Base-by-base conservation (phyloP, 306 rosid genomes). In the Echinosophora koreensis region DNA sequence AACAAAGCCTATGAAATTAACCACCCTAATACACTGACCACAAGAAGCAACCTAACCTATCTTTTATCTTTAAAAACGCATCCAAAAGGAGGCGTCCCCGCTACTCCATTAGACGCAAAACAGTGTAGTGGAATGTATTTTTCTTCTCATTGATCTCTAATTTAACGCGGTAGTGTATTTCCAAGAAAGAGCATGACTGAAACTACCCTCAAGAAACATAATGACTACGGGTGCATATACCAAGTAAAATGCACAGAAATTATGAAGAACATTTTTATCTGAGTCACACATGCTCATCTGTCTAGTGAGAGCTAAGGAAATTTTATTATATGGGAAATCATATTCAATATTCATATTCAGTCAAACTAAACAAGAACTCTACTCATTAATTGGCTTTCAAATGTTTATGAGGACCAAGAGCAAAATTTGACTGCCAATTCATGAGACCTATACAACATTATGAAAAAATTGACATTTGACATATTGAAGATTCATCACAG, bases 311-410 rank as follows among this genome's bases (percentile, higher is more conserved):
- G 38, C 16, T 56, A 47, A 67, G 2, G 39, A 50, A 68, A 60
- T 22, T 14, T 35, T 8, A 44, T 5, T 2, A 17, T 16, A 5
- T 37, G 14, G 8, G 22, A 61, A 51, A 49, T 34, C 72, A 37
- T 47, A 68, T 32, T 30, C 42, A 5, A 22, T 22, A 9, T 22
- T 47, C 60, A 32, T 46, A 32, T 41, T 55, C 80, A 39, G 38
- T 63, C 78, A 83, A 79, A 69, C 58, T 46, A 69, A 60, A 66
- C 38, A 70, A 38, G 59, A 79, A 78, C 63, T 37, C 77, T 38
- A n/a, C 37, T 57, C 37, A 38, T 63, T 22, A 22, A 22, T 22
- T 60, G 47, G 18, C 10, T 7, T 4, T 14, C 51, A 50, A 12
- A 34, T 22, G 18, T 55, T 66, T 5, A 65, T 51, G 32, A 38